Conservation (phyloP, 1,139 yeast species). For the Sugiyamaella paludigena region DNA sequence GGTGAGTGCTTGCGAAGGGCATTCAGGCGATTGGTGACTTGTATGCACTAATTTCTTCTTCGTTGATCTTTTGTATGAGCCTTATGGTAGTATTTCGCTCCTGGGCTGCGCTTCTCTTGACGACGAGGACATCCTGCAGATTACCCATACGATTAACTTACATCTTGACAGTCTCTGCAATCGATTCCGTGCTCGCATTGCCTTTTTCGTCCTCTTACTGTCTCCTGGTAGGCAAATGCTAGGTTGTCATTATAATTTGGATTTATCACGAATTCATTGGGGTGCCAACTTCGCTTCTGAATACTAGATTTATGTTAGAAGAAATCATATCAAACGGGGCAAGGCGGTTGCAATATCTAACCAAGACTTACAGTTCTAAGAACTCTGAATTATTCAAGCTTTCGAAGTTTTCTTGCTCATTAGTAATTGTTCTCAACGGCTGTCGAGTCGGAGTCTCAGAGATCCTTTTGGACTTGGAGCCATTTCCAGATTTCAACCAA, state of each 20-base stretch:
- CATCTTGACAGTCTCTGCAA: constrained; percentile 29
- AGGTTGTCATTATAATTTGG: constrained; percentile 25
- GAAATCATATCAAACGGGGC: no score
- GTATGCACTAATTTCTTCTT: not conserved
- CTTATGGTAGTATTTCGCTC: no score
- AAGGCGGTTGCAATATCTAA: not conserved
- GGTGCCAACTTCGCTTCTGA: constrained; percentile 23
- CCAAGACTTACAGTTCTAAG: constrained; percentile 2
- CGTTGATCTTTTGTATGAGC: no score
- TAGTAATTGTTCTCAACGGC: constrained; percentile 3
- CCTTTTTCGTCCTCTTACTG: constrained; percentile 26
- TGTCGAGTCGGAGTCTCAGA: constrained; percentile 11
- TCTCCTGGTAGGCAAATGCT: constrained; percentile 28
- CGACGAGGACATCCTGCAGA: not conserved
- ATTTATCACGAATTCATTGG: constrained; percentile 31
- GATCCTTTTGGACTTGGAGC: constrained; percentile 2
- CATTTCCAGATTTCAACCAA: constrained; percentile 10
- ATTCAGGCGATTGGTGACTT: no score
- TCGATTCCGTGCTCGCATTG: constrained; percentile 32
- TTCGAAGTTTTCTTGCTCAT: not conserved
- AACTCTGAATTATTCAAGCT: constrained; percentile 7
- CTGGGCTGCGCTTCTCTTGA: no score
- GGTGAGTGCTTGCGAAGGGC: no score
- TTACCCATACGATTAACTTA: constrained; percentile 4
- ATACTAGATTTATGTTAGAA: constrained; percentile 11